Conservation (phyloP, 192 early-diverging fungal species). For the Haplosporangium gracile region DNA sequence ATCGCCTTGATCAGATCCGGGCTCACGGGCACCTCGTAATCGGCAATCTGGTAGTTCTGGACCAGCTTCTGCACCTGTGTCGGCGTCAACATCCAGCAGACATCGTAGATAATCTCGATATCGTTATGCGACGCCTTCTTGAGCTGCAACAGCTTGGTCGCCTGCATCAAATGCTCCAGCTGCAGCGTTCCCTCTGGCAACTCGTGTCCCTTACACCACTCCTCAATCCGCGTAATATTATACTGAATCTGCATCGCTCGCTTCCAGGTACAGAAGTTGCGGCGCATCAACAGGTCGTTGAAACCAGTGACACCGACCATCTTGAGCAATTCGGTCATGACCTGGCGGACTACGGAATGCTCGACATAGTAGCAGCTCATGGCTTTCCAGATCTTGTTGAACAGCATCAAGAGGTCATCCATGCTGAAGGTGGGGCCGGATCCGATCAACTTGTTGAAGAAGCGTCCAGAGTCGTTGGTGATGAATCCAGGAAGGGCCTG, state of each 20-base stretch:
- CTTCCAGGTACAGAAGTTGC: constrained; percentile 99
- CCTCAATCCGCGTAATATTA: constrained; percentile 96
- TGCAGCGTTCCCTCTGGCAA: constrained; percentile 92
- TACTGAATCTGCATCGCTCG: constrained; percentile 99
- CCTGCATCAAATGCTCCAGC: constrained; percentile 94
- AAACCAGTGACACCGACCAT: constrained; percentile 96
- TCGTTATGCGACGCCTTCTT: constrained; percentile 88
- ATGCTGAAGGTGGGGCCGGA: constrained; percentile 88
- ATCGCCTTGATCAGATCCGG: constrained; percentile 93
- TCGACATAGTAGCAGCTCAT: constrained; percentile 99
- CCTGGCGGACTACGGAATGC: constrained; percentile 90
- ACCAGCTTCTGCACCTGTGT: constrained; percentile 98
- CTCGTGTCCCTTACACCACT: constrained; percentile 98
- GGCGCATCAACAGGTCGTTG: constrained; percentile 98
- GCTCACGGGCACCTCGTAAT: constrained; percentile 93
- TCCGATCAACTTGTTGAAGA: constrained; percentile 92
- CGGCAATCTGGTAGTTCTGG: constrained; percentile 93
- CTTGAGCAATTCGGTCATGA: constrained; percentile 94
- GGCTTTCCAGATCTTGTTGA: constrained; percentile 94
- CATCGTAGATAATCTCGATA: constrained; percentile 99
- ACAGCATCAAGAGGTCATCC: constrained; percentile 93
- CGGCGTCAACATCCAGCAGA: constrained; percentile 96
- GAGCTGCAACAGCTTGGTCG: constrained; percentile 96
- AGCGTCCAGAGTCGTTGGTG: constrained; percentile 89
- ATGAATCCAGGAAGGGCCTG: constrained; percentile 96